Evolutionary conservation across 73 alveolate species (phyloP).

Genomic region (Durusdinium trenchii): DNA sequence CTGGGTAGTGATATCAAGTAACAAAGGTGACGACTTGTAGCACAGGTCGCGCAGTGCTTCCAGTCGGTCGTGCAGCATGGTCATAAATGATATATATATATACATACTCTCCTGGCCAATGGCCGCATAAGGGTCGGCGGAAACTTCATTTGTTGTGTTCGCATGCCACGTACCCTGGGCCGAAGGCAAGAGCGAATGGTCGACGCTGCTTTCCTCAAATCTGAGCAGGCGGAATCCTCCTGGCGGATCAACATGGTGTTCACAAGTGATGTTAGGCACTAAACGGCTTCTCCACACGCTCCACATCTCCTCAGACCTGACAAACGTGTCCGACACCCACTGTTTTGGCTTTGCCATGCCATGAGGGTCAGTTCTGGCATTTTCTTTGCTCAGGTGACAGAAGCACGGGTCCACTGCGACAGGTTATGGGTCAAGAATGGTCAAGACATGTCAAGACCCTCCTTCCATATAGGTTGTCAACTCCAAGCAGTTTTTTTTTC

Average conservation of each 20-base stretch:
- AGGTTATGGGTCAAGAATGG: neutral
- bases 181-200: conserved; percentile 65
- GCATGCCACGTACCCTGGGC: neutral
- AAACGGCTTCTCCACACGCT: no score
- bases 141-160: neutral
- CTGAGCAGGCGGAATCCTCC: conserved; percentile 88
- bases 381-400: neutral
- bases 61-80: no score
- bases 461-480: neutral
- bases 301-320: no score
- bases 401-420: neutral
- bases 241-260: no score
- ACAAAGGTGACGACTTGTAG: no score
- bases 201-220: neutral
- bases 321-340: no score
- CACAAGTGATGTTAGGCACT: no score
- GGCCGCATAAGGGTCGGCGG: neutral
- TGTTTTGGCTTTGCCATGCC: no score
- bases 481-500: neutral
- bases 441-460: neutral
- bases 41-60: no score
- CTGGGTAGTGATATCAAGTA: no score
- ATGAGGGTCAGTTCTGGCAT: neutral
- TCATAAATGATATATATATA: no score
- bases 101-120: no score